Conservation (phyloP, 768 basidiomycete species). For the Podaxis sp. region DNA sequence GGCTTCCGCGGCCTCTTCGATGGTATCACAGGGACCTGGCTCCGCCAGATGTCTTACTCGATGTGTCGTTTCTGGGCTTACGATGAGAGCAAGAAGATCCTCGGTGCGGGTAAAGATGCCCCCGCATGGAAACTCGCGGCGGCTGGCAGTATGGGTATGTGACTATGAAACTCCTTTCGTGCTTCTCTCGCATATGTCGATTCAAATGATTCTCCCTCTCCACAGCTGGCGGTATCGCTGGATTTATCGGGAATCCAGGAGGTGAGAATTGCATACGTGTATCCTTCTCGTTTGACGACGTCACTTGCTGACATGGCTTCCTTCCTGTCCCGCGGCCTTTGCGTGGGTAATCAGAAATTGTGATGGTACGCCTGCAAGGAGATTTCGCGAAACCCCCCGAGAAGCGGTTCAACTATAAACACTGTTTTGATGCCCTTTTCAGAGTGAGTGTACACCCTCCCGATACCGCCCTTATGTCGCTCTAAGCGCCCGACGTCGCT, state of each 20-base stretch:
- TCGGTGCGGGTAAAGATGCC: conserved; percentile 69
- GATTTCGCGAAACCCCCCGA: conserved; percentile 88
- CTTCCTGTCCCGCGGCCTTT: not conserved
- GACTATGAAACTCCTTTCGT: not conserved
- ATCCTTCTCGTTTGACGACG: not conserved
- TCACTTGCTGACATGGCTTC: not conserved
- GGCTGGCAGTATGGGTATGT: conserved; percentile 82
- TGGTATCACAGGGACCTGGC: conserved; percentile 84
- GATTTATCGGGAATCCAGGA: conserved; percentile 86
- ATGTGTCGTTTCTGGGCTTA: conserved; percentile 93
- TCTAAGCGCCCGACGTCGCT: not conserved
- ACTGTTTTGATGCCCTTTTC: conserved; percentile 85
- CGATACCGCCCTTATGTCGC: not conserved
- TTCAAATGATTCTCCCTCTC: conserved; percentile 6
- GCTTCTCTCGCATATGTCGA: conserved; percentile 3
- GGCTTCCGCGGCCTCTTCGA: conserved; percentile 76
- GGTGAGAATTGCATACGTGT: conserved; percentile 35
- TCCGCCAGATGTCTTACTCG: conserved; percentile 92
- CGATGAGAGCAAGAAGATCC: conserved; percentile 82
- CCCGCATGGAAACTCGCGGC: conserved; percentile 79
- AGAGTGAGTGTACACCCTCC: conserved; percentile 51
- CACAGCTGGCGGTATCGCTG: conserved; percentile 81
- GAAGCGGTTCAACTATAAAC: conserved; percentile 87
- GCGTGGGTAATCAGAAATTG: conserved; percentile 50
- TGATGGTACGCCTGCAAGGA: conserved; percentile 87